Base-by-base conservation (phyloP, 2,329 filamentous ascomycete species). In the Fusarium penzigii region DNA sequence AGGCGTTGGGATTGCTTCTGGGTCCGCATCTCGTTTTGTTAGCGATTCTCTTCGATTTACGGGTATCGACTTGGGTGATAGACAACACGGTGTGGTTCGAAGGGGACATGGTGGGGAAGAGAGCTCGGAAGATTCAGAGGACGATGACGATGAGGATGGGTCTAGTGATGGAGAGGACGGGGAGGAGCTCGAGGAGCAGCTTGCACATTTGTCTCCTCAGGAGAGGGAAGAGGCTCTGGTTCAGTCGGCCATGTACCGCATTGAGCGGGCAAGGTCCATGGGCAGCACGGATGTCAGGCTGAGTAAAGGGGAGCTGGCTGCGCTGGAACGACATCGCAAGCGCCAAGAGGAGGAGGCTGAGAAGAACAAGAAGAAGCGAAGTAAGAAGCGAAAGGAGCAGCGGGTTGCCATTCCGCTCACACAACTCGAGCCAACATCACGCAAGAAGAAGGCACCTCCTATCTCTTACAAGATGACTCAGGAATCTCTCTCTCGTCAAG, bases 251-350 rank as follows among this genome's bases (percentile, higher is more conserved):
- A 75, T 95, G 70, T 85, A 86, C 63, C 87, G 90, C 60, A 95
- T 97, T 67, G 84, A 86, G 58, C 83, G 85, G 59, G 91, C 92
- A 14, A 86, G 90, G 68, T 83, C 84, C 57, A 85, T 85, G 65
- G 92, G 92, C 57, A 88, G 87, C 70, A 78, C 81, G 42, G 89
- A 95, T 51, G 90, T 97, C 50, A 88, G 87, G 68, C 80, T 97
- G 57, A 91, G 82, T 62, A 83, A 86, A 65, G 85, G 88, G 48
- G 92, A 97, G 70, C 77, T 96, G 62, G 88, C 87, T 56, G 92
- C 91, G 43, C 78, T 96, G 61, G 88, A 93, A 67, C 83, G 85
- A 57, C 79, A 81, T 64, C 75, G 82, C 56, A 83, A 85, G 68
- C 83, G 86, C 52, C 74, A 85, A 63, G 76, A 80, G 60, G 75